Percentiles rank a stretch among this genome's conserved stretches.
These are phyloP conservation scores for Phyllosticta citriasiana DNA, from an alignment of 2,329 filamentous ascomycete genomes.

Conservation along the genomic window DNA sequence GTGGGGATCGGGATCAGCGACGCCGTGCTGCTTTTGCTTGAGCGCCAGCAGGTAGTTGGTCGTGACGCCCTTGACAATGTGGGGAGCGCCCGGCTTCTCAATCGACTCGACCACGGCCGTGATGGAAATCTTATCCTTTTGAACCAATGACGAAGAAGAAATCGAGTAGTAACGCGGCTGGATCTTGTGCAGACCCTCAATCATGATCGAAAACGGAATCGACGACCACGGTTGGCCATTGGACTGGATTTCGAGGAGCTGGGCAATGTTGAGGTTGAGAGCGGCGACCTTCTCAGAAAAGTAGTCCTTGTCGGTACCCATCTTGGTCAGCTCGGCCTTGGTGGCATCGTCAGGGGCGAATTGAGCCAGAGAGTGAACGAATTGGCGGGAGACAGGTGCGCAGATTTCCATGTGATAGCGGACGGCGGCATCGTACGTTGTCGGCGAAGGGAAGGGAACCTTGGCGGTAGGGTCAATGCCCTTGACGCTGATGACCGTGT, in stretches of 20 bases:
- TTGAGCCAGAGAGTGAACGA: constrained; percentile 73
- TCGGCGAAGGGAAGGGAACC: constrained; percentile 93
- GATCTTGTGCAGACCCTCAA: constrained; percentile 88
- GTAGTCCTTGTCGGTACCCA: constrained; percentile 89
- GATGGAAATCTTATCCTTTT: constrained; percentile 90
- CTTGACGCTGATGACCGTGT: constrained; percentile 80
- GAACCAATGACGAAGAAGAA: constrained; percentile 88
- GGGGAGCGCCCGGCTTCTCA: constrained; percentile 62
- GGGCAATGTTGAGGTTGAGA: constrained; percentile 81
- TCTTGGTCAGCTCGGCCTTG: constrained; percentile 79
- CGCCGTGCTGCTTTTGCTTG: constrained; percentile 93
- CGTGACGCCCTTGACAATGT: constrained; percentile 83
- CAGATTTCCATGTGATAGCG: constrained; percentile 97
- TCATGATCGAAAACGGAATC: constrained; percentile 87
- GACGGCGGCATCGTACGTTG: constrained; percentile 85
- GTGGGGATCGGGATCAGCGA: constrained; percentile 69
- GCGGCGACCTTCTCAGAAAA: constrained; percentile 78
- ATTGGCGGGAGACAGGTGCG: constrained; percentile 91
- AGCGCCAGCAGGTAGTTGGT: constrained; percentile 94
- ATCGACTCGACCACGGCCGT: constrained; percentile 89
- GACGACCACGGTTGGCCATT: constrained; percentile 68
- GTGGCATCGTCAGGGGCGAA: constrained; percentile 78
- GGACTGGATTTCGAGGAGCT: constrained; percentile 64
- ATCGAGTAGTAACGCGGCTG: constrained; percentile 99
- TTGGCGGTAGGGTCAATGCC: constrained; percentile 90